Evolutionary conservation across 2,329 filamentous ascomycete genomes (phyloP).

Genomic region (Clonostachys rosea): DNA sequence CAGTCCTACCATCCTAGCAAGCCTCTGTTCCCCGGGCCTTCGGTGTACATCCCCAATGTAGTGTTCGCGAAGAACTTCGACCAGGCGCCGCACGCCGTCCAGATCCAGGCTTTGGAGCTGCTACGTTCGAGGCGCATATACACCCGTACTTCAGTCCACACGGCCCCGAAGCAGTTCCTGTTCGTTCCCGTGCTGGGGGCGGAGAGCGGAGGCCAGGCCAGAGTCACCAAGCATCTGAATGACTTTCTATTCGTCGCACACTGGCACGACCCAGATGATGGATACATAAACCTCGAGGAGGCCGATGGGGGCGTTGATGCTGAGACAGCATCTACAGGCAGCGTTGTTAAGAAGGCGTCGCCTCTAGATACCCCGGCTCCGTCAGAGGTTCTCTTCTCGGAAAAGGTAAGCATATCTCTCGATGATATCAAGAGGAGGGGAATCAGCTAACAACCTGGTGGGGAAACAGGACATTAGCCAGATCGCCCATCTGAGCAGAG

Average conservation of each 20-base stretch:
- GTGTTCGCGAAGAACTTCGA: slow-evolving; percentile 80
- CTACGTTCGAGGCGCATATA: slow-evolving; percentile 76
- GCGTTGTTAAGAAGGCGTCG: slow-evolving; percentile 35
- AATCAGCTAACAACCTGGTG: not conserved
- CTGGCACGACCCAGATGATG: slow-evolving; percentile 69
- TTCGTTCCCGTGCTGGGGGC: slow-evolving; percentile 68
- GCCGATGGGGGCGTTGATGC: slow-evolving; percentile 10
- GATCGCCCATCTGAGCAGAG: slow-evolving; percentile 52
- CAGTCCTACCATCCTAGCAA: slow-evolving; percentile 4
- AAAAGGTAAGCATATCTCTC: slow-evolving; percentile 27
- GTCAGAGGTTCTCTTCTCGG: slow-evolving; percentile 28
- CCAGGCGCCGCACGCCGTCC: slow-evolving; percentile 66
- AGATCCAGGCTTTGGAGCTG: slow-evolving; percentile 76
- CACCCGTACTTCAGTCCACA: slow-evolving; percentile 68
- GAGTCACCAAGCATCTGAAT: slow-evolving; percentile 58
- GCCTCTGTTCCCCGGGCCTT: slow-evolving; percentile 14
- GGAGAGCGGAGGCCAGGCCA: slow-evolving; percentile 36
- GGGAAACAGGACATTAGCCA: slow-evolving; percentile 47
- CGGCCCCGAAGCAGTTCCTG: slow-evolving; percentile 73
- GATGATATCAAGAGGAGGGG: not conserved
- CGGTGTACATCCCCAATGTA: slow-evolving; percentile 65
- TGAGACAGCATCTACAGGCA: slow-evolving; percentile 30
- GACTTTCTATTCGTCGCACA: slow-evolving; percentile 88
- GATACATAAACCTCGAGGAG: slow-evolving; percentile 67
- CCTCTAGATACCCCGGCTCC: slow-evolving; percentile 8